phyloP scores from a whole-genome alignment of 306 rosid species.

The Medicago ruthenica region DNA sequence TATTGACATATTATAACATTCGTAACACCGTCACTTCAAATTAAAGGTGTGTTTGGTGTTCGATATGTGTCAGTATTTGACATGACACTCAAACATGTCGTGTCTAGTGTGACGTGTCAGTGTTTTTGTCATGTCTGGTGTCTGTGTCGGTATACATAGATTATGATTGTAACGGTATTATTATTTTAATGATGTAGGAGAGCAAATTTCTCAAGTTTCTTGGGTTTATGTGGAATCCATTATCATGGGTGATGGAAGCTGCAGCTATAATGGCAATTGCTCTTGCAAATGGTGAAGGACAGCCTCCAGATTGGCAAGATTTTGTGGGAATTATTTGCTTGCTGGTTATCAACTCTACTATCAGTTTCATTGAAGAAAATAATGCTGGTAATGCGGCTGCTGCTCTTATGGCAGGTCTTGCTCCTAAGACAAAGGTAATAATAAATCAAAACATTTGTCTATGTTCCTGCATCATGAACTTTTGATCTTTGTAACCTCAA shows the following conservation, averaged over 20 bases:
- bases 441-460: conserved; percentile 3
- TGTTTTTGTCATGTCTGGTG: background rate
- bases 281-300: conserved; percentile 83
- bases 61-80: background rate
- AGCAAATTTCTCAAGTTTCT: conserved; percentile 96
- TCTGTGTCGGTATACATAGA: conserved; percentile 8
- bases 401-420: conserved; percentile 99
- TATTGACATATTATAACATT: background rate
- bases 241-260: conserved; percentile 99
- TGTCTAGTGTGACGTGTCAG: background rate
- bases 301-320: conserved; percentile 98
- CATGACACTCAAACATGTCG: background rate
- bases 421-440: conserved; percentile 93
- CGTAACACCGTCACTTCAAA: background rate
- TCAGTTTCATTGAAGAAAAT: conserved; percentile 98
- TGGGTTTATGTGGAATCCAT: conserved; percentile 99
- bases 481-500: too few species aligned
- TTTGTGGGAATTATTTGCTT: conserved; percentile 85
- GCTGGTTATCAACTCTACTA: conserved; percentile 89
- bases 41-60: background rate
- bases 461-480: background rate
- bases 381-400: conserved; percentile 99
- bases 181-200: conserved; percentile 58
- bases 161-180: background rate
- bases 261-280: conserved; percentile 99